Evolutionary conservation across 163 green algal genomes (phyloP).

Genomic region (Chlorella variabilis): DNA sequence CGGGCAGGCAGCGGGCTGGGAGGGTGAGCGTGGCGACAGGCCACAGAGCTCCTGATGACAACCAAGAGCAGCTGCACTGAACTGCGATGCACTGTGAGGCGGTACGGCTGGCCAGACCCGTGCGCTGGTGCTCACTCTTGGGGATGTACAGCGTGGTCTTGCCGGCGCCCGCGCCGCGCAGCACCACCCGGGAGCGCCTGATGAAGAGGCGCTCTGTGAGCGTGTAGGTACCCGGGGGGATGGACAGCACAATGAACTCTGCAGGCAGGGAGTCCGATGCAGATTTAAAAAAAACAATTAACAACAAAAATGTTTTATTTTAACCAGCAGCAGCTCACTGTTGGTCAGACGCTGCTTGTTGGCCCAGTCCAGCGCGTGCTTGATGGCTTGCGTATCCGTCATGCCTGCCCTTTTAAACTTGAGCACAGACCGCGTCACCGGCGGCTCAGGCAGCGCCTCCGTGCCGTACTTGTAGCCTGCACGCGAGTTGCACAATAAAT

Average conservation of each 20-base stretch:
- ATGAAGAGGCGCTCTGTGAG: neutral
- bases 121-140: constrained; percentile 5
- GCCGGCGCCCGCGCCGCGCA: constrained; percentile 1
- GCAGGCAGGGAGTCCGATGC: neutral
- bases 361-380: constrained; percentile 9
- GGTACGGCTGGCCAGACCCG: neutral
- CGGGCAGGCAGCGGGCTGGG: neutral
- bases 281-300: neutral
- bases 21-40: too few species aligned
- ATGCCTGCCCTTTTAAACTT: neutral
- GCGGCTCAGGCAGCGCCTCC: neutral
- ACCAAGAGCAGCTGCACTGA: neutral
- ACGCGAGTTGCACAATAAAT: neutral
- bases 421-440: neutral
- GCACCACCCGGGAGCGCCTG: constrained; percentile 11
- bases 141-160: constrained; percentile 11
- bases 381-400: neutral
- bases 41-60: too few species aligned
- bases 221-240: neutral
- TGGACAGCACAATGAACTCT: constrained; percentile 11
- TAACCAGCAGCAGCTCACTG: neutral
- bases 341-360: constrained; percentile 1
- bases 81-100: neutral
- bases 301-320: neutral
- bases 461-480: constrained; percentile 22